These are phyloP conservation scores for Daldinia sp. DNA, from an alignment of 2,329 filamentous ascomycete genomes.

Conservation along the genomic window DNA sequence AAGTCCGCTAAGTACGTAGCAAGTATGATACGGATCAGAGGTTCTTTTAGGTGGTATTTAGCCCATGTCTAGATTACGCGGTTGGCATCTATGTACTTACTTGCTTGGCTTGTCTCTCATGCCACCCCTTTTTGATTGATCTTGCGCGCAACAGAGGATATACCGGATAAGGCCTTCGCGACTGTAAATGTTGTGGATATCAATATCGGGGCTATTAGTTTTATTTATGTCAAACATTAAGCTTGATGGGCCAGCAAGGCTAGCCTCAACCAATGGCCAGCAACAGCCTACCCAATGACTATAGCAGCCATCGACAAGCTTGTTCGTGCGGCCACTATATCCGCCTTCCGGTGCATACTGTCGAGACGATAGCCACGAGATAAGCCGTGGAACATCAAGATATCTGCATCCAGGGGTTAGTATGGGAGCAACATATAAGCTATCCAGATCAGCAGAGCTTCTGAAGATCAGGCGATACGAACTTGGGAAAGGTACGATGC, in stretches of 20 bases:
- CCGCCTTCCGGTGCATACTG: constrained; percentile 93
- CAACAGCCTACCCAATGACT: constrained; percentile 97
- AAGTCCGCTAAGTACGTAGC: constrained; percentile 87
- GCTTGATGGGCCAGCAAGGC: constrained; percentile 63
- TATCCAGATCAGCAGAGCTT: constrained; percentile 45
- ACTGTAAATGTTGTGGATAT: constrained; percentile 64
- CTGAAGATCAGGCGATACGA: constrained; percentile 52
- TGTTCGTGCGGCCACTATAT: constrained; percentile 93
- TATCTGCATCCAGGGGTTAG: constrained; percentile 59
- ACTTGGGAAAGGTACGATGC: constrained; percentile 75
- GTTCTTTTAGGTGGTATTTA: constrained; percentile 56
- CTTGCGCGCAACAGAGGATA: constrained; percentile 88
- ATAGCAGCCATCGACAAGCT: constrained; percentile 97
- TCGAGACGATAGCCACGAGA: constrained; percentile 87
- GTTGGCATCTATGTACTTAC: constrained; percentile 58
- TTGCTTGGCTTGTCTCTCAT: constrained; percentile 93
- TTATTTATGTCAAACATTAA: constrained; percentile 34
- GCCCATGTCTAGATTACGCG: constrained; percentile 28
- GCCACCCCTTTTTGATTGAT: constrained; percentile 74
- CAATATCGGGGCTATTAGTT: constrained; percentile 32
- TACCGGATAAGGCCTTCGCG: constrained; percentile 87
- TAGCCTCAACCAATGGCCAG: constrained; percentile 89
- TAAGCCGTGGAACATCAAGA: constrained; percentile 78
- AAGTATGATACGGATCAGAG: constrained; percentile 91
- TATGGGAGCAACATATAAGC: constrained; percentile 41